phyloP scores from a whole-genome alignment of 139 green algal species.

The Closterium sp. region DNA sequence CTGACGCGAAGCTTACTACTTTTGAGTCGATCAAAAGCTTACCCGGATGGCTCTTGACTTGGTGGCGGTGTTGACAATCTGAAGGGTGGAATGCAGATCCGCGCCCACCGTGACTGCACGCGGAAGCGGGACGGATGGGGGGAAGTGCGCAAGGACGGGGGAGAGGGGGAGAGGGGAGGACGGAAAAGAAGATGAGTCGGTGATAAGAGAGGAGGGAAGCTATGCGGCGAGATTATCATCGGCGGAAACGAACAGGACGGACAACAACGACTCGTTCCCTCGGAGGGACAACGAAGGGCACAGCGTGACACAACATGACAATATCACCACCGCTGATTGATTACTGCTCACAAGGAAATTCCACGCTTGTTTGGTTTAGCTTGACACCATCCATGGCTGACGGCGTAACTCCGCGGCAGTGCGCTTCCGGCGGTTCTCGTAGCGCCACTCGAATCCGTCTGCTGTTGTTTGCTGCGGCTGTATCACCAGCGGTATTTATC shows the following conservation, averaged over 20 bases:
- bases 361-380: not conserved
- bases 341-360: not conserved
- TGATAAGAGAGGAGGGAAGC: not conserved
- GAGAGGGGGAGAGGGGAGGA: not conserved
- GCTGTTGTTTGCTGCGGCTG: too few species aligned
- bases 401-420: too few species aligned
- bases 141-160: not conserved
- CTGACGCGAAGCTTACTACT: too few species aligned
- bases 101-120: not conserved
- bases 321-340: too few species aligned
- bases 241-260: too few species aligned
- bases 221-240: not conserved
- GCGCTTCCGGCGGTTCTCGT: too few species aligned
- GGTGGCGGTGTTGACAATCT: not conserved
- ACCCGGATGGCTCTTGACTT: not conserved
- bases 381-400: not conserved
- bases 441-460: too few species aligned
- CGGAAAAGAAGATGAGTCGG: not conserved
- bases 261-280: not conserved
- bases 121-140: too few species aligned
- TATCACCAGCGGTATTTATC: too few species aligned
- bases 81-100: not conserved
- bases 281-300: not conserved
- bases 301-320: not conserved
- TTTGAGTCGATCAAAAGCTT: too few species aligned